A percentile compares a stretch with the other conserved stretches of the same genome.
phyloP scores from a whole-genome alignment of 441 rosid genomes.

The Dalechampia spathulata region DNA sequence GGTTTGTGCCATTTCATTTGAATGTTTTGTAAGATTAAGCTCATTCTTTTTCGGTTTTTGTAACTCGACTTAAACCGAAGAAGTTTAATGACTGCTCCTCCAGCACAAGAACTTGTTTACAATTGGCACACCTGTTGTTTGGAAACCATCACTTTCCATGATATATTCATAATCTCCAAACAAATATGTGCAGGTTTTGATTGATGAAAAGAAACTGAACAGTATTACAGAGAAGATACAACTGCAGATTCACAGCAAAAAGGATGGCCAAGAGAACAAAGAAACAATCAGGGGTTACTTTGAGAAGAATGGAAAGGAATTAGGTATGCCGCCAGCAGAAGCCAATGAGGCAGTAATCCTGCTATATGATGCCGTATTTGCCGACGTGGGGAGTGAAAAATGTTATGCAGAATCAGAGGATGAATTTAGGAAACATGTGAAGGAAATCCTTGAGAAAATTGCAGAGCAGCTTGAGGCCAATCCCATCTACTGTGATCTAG shows the following conservation, averaged over 20 bases:
- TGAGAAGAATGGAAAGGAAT: slow-evolving; percentile 41
- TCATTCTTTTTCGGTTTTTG: neutral
- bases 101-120: neutral
- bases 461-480: slow-evolving; percentile 54
- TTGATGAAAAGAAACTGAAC: slow-evolving; percentile 38
- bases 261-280: slow-evolving; percentile 18
- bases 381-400: slow-evolving; percentile 27
- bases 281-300: slow-evolving; percentile 39
- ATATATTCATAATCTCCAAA: slow-evolving; percentile 3
- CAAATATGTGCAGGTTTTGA: slow-evolving; percentile 42
- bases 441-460: slow-evolving; percentile 45
- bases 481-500: slow-evolving; percentile 40
- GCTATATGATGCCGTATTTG: slow-evolving; percentile 50
- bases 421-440: slow-evolving; percentile 31
- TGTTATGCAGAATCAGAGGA: slow-evolving; percentile 19
- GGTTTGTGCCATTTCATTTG: too few relatives aligned
- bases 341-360: slow-evolving; percentile 44
- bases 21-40: too few relatives aligned
- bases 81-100: neutral
- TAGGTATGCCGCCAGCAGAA: slow-evolving; percentile 66
- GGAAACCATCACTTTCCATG: too few relatives aligned
- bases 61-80: neutral
- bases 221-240: slow-evolving; percentile 29
- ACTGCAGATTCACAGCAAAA: slow-evolving; percentile 22
- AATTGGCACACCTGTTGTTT: neutral